Conservation (phyloP, 139 green algal genomes). For the Chlorella sorokiniana region DNA sequence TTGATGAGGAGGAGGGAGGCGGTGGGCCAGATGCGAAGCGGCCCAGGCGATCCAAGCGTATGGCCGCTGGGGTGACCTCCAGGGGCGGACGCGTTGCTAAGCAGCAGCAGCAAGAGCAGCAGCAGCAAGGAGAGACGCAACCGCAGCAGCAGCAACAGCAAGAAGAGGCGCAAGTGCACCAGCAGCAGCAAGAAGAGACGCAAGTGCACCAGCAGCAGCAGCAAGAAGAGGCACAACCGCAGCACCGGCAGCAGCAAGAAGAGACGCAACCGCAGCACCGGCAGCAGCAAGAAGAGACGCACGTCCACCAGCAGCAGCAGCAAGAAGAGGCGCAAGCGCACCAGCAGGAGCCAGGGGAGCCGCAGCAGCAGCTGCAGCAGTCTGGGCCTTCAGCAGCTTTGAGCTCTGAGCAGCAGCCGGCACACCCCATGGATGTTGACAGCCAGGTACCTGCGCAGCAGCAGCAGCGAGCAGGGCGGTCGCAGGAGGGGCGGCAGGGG, state of each 20-base stretch:
- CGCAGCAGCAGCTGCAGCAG: background rate
- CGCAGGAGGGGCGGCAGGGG: too few relatives aligned
- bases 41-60: background rate
- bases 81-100: background rate
- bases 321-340: background rate
- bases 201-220: constrained; percentile 2
- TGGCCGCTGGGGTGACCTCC: background rate
- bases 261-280: background rate
- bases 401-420: too few relatives aligned
- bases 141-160: constrained; percentile 1
- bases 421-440: too few relatives aligned
- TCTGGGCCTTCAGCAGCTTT: too few relatives aligned
- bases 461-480: too few relatives aligned
- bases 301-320: background rate
- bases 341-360: background rate
- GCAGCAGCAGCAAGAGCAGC: background rate
- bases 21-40: background rate
- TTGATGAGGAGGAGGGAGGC: background rate
- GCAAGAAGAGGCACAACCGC: background rate
- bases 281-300: background rate
- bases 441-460: background rate
- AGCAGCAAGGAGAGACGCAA: background rate
- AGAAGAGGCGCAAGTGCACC: background rate
- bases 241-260: background rate
- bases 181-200: background rate